Percentiles rank a stretch among this genome's conserved stretches.
These are phyloP conservation scores for Wickerhamomyces pijperi DNA, from an alignment of 805 yeast species.

Conservation along the genomic window DNA sequence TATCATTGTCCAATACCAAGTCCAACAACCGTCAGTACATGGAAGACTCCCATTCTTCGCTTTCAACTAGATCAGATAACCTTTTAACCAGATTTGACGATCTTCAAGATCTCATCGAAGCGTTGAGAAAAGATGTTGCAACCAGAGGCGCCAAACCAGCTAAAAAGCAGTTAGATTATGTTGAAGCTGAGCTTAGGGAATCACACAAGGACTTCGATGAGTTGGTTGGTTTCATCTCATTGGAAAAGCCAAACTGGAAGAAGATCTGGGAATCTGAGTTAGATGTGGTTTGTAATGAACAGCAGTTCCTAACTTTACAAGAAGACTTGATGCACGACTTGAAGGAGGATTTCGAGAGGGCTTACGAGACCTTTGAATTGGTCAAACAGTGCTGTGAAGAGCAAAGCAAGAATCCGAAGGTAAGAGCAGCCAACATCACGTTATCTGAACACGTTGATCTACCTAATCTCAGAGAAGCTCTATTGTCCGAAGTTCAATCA, in stretches of 20 bases:
- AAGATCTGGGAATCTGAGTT: constrained; percentile 86
- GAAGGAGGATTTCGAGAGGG: constrained; percentile 69
- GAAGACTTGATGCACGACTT: constrained; percentile 76
- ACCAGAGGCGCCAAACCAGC: constrained; percentile 80
- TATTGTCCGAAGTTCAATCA: constrained; percentile 68
- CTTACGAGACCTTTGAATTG: constrained; percentile 69
- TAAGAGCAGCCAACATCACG: constrained; percentile 25
- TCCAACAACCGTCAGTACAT: constrained; percentile 43
- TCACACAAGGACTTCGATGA: constrained; percentile 42
- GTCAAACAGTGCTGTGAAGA: constrained; percentile 77
- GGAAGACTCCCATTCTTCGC: constrained; percentile 60
- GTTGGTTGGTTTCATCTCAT: constrained; percentile 49
- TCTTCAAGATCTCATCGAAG: constrained; percentile 84
- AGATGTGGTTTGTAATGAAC: constrained; percentile 86
- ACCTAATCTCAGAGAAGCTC: constrained; percentile 58
- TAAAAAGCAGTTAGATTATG: constrained; percentile 55
- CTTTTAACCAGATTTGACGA: constrained; percentile 79
- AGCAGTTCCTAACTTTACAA: constrained; percentile 81
- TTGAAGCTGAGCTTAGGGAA: constrained; percentile 49
- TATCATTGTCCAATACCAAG: constrained; percentile 28
- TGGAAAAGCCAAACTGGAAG: constrained; percentile 81
- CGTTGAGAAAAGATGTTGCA: constrained; percentile 82
- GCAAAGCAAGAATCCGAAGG: constrained; percentile 51
- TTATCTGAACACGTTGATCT: constrained; percentile 56
- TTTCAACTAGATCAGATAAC: constrained; percentile 67